Evolutionary conservation across 306 rosid genomes (phyloP), one percentile per base, ranked within the genome.

Genomic region (Dryas drummondii): DNA sequence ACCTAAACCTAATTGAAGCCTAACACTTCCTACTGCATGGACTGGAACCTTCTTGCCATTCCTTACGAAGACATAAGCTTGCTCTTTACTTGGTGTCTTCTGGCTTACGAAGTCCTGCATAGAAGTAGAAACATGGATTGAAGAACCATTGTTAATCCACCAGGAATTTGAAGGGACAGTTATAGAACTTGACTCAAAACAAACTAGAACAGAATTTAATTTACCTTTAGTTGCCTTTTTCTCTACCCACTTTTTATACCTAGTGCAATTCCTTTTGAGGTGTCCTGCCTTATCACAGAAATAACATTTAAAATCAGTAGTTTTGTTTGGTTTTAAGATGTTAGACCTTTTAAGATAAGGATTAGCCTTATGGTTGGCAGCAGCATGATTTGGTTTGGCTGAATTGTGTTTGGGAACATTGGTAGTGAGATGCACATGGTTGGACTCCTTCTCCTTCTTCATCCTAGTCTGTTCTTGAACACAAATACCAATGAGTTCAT

Each of bases 141-240:
- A 5, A 16, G 53, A 61, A 0, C 52, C 52, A 37, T 5, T 60
- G 15, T 74, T 71, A 37, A 74, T 2, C n/a, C 26, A 77, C 73
- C 78, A 78, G 0, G 53, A n/a, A 26, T 73, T 11, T n/a, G 40
- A 3, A 54, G 6, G 11, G 44, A 67, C 58, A 64, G 41, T 16
- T n/a, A 17, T 3, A 2, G 53, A 15, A 53, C 53, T 75, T 17
- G 72, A 75, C 44, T 75, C 65, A 62, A 22, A 61, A 74, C 50
- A 74, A 13, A 64, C 55, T 16, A 52, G 4, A 27, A 27, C 37
- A 7, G 63, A 51, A 15, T 11, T 9, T 6, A 4, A 13, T 0
- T 50, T 75, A 63, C 65, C 73, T 67, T 66, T 66, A 49, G 52
- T 12, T 10, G 2, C 14, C 10, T 10, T 11, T 22, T 67, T 76